Percentiles rank a stretch among this genome's conserved stretches.
Conservation (phyloP, 2,329 filamentous ascomycete genomes). For the Fusarium secorum region DNA sequence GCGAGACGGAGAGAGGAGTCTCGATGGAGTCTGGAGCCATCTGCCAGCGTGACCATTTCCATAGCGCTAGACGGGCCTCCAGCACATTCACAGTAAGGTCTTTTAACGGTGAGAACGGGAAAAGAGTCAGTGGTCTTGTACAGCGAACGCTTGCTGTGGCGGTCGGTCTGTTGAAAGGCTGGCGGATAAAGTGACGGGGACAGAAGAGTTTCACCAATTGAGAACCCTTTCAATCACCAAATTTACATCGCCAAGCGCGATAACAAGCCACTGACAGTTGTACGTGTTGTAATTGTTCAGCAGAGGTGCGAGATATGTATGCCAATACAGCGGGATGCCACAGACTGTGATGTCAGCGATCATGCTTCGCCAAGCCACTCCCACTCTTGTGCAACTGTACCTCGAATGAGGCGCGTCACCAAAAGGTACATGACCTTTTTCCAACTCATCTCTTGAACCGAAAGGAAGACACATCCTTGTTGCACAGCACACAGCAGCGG, state of each 20-base stretch:
- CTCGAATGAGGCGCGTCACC: conserved; percentile 24
- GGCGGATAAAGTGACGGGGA: conserved; percentile 16
- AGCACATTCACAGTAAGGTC: conserved; percentile 21
- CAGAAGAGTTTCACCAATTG: conserved; percentile 19
- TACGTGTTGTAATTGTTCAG: not conserved
- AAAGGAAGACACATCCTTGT: not conserved
- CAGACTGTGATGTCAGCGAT: conserved; percentile 40
- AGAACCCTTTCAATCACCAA: not conserved
- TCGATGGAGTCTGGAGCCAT: conserved; percentile 29
- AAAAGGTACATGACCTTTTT: conserved; percentile 11
- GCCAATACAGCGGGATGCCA: not conserved
- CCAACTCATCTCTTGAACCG: not conserved
- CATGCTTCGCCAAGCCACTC: conserved; percentile 14
- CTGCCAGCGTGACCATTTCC: conserved; percentile 28
- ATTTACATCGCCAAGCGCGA: conserved; percentile 9
- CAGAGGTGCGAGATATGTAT: conserved; percentile 10
- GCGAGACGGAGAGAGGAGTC: conserved; percentile 27
- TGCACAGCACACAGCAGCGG: conserved; percentile 19
- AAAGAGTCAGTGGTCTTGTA: not conserved
- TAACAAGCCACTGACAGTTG: not conserved
- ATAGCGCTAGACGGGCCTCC: conserved; percentile 28
- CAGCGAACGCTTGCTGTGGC: conserved; percentile 12
- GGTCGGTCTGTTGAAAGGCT: conserved; percentile 4
- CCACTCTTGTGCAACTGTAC: conserved; percentile 14
- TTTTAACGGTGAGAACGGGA: conserved; percentile 11